A percentile compares a stretch with the other conserved stretches of the same genome.
phyloP scores from a whole-genome alignment of 805 yeast species.

The Soucietia sequanensis region DNA sequence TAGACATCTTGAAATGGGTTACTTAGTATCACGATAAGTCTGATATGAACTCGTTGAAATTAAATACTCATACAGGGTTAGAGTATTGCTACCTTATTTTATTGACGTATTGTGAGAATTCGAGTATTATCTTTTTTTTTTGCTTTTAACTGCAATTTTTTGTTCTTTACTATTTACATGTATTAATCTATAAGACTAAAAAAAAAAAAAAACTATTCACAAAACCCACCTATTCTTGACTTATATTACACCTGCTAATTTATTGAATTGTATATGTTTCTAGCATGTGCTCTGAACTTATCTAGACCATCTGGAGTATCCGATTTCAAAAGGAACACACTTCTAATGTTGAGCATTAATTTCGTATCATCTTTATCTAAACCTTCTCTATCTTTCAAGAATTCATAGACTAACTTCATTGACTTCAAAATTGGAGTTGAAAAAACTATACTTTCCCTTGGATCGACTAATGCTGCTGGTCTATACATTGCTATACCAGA shows the following conservation, averaged over 20 bases:
- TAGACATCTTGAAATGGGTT: not conserved
- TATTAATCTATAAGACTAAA: not conserved
- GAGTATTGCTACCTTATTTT: too few species aligned
- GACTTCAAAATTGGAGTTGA: slow-evolving; percentile 18
- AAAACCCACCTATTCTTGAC: not conserved
- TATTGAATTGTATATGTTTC: slow-evolving; percentile 8
- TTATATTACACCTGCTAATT: not conserved
- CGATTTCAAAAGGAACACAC: slow-evolving; percentile 13
- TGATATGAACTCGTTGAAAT: not conserved
- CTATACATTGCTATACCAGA: slow-evolving; percentile 28
- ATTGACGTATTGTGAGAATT: too few species aligned
- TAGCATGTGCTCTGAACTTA: slow-evolving; percentile 9
- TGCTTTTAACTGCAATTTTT: not conserved
- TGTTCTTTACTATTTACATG: slow-evolving; percentile 2
- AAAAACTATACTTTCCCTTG: slow-evolving; percentile 14
- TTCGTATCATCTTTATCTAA: slow-evolving; percentile 15
- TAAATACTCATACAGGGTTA: too few species aligned
- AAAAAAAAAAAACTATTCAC: not conserved
- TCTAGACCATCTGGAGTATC: slow-evolving; percentile 11
- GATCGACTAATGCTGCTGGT: slow-evolving; percentile 21
- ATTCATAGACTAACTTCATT: slow-evolving; percentile 21
- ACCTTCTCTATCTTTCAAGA: slow-evolving; percentile 14
- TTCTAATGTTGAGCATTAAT: slow-evolving; percentile 17
- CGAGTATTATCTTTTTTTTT: too few species aligned
- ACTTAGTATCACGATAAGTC: not conserved